A percentile compares a stretch with the other conserved stretches of the same genome.
These are phyloP conservation scores for Drechslerella dactyloides DNA, from an alignment of 2,329 filamentous ascomycete species.

Conservation along the genomic window DNA sequence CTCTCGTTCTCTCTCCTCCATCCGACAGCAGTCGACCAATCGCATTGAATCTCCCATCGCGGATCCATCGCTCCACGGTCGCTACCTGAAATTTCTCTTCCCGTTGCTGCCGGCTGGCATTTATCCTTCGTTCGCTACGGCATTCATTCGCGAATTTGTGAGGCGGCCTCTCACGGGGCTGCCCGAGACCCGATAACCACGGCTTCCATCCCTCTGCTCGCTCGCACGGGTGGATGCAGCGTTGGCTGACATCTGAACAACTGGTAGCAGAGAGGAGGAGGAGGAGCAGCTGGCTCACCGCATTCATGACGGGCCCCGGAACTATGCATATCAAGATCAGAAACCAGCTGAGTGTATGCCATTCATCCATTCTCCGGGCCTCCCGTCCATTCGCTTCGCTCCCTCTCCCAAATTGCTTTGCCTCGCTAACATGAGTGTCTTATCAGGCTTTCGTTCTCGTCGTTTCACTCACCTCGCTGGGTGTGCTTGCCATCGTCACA, in stretches of 20 bases:
- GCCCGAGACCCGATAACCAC: constrained; percentile 11
- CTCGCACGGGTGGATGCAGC: too few species aligned
- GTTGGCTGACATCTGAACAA: too few species aligned
- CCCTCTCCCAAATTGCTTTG: not conserved
- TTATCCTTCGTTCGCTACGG: not conserved
- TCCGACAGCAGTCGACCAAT: not conserved
- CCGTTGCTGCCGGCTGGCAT: not conserved
- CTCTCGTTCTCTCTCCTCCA: not conserved
- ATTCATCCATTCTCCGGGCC: not conserved
- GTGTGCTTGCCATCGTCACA: constrained; percentile 48
- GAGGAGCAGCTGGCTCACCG: not conserved
- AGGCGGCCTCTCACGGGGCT: constrained; percentile 44
- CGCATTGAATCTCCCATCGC: not conserved
- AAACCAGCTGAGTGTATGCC: constrained; percentile 45
- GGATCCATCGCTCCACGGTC: not conserved
- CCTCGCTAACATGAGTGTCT: constrained; percentile 6
- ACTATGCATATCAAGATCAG: constrained; percentile 48
- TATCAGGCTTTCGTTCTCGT: constrained; percentile 44
- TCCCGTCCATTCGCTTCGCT: too few species aligned
- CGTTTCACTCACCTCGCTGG: constrained; percentile 48
- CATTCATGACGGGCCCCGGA: not conserved
- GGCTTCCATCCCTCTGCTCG: not conserved
- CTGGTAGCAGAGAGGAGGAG: not conserved
- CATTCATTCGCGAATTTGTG: not conserved
- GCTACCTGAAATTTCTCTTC: too few species aligned